These are phyloP conservation scores for Globisporangium apiculatum DNA, from an alignment of 352 stramenopile genomes.

Conservation along the genomic window DNA sequence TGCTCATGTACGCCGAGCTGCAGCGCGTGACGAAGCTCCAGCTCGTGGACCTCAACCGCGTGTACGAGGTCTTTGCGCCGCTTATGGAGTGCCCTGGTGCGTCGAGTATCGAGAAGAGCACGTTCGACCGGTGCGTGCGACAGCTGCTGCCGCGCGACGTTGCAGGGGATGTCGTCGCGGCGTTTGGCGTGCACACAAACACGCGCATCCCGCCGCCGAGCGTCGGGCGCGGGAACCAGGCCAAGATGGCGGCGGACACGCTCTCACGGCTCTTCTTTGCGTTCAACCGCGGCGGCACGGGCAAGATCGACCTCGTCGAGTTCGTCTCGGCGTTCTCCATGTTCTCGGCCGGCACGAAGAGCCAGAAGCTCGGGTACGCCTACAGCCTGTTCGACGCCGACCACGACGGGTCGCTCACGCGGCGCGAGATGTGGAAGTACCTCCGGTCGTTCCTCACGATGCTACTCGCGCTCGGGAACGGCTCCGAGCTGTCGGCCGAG, in stretches of 20 bases:
- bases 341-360: conserved; percentile 94
- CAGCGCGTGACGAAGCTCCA: conserved; percentile 70
- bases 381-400: conserved; percentile 90
- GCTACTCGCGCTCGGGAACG: conserved; percentile 91
- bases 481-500: conserved; percentile 71
- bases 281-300: conserved; percentile 78
- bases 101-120: conserved; percentile 72
- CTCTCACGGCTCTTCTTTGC: conserved; percentile 80
- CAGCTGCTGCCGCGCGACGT: conserved; percentile 52
- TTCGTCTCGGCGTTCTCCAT: conserved; percentile 93
- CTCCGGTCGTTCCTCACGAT: conserved; percentile 93
- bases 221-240: conserved; percentile 56
- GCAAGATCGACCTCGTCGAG: conserved; percentile 83
- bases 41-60: conserved; percentile 50
- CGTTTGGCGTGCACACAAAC: conserved; percentile 59
- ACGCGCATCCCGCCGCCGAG: conserved; percentile 47
- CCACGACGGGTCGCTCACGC: conserved; percentile 84
- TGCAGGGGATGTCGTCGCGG: conserved; percentile 40
- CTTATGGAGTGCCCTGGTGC: conserved; percentile 47
- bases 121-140: conserved; percentile 66
- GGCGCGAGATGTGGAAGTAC: conserved; percentile 90
- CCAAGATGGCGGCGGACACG: conserved; percentile 70
- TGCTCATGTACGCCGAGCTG: conserved; percentile 78
- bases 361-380: conserved; percentile 90
- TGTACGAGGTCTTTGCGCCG: conserved; percentile 71